phyloP scores from a whole-genome alignment of 2,329 filamentous ascomycete genomes.

The Didymella lethalis region DNA sequence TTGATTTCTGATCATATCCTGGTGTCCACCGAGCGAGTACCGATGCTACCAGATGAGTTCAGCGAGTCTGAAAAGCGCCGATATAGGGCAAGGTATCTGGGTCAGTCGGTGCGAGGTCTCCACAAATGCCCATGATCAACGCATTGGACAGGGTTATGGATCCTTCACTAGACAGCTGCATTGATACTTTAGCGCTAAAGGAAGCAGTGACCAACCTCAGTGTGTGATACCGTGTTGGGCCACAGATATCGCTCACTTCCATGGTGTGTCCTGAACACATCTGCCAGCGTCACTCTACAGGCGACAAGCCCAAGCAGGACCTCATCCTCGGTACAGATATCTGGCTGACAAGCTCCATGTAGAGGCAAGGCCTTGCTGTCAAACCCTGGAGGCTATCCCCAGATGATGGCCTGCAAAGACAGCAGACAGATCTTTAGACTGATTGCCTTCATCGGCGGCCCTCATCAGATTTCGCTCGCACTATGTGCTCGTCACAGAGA shows the following conservation, averaged over 20 bases:
- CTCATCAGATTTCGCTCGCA: background rate
- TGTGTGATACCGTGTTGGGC: background rate
- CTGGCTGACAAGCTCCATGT: background rate
- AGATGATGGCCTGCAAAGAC: background rate
- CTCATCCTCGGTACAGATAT: background rate
- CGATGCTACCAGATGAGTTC: background rate
- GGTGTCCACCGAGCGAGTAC: background rate
- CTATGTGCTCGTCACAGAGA: background rate
- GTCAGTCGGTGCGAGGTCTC: background rate
- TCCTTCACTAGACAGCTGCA: background rate
- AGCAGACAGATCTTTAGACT: background rate
- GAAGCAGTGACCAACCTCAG: background rate
- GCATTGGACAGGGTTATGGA: background rate
- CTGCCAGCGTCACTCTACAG: background rate
- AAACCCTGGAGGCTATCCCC: background rate
- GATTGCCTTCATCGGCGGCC: background rate
- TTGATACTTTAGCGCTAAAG: background rate
- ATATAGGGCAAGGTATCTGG: background rate
- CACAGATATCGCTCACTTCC: background rate
- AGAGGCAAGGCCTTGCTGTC: background rate
- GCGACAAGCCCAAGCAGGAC: background rate
- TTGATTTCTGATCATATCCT: background rate
- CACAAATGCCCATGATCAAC: background rate
- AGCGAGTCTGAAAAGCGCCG: background rate
- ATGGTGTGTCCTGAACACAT: background rate